Conservation (phyloP, 148 eudicot species). For the Rhododendron williamsianum region DNA sequence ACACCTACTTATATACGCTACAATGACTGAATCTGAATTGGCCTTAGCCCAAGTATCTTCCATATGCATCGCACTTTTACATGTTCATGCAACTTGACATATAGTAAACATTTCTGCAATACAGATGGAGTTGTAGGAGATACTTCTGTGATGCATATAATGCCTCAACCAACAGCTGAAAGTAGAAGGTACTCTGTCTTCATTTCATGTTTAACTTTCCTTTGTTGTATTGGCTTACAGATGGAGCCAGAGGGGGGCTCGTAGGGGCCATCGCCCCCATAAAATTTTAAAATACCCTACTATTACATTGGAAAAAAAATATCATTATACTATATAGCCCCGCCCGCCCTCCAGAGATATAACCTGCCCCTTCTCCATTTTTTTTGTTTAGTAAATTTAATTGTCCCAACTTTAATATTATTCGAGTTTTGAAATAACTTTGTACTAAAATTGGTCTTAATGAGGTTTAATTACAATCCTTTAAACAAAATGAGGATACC, state of each 20-base stretch:
- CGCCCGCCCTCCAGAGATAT: too few species aligned
- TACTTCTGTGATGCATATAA: slow-evolving; percentile 42
- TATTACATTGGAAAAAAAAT: too few species aligned
- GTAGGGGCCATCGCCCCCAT: neutral
- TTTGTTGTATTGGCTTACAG: neutral
- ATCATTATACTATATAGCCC: too few species aligned
- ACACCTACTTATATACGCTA: neutral
- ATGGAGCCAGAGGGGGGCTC: neutral
- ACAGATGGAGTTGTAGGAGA: slow-evolving; percentile 39
- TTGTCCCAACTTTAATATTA: neutral
- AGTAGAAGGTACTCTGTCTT: slow-evolving; percentile 56
- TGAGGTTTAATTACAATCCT: neutral
- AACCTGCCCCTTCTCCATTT: too few species aligned
- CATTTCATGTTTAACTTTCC: neutral
- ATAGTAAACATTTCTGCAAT: slow-evolving; percentile 37
- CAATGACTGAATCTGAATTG: neutral
- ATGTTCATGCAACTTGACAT: slow-evolving; percentile 6
- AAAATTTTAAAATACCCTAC: too few species aligned
- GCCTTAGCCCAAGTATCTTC: neutral
- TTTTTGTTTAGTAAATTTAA: neutral
- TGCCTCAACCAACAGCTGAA: slow-evolving; percentile 87
- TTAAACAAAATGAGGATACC: neutral
- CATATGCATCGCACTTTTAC: neutral
- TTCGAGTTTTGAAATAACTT: too few species aligned
- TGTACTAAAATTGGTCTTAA: neutral